phyloP scores from a whole-genome alignment of 352 stramenopile genomes.

The Phytophthora foliorum region DNA sequence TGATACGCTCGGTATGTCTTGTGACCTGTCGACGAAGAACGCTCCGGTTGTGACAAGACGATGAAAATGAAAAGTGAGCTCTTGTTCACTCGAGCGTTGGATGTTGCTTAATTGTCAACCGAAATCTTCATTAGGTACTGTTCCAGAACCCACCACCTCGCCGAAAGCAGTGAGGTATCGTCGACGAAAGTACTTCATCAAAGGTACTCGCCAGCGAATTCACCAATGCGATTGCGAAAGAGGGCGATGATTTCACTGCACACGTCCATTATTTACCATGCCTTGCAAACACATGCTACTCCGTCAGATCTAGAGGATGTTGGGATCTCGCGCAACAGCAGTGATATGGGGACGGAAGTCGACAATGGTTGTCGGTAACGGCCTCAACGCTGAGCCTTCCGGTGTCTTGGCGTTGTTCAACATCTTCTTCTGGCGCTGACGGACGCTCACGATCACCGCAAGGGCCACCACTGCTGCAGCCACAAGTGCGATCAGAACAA shows the following conservation, averaged over 20 bases:
- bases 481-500: constrained; percentile 53
- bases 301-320: constrained; percentile 34
- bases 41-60: no score
- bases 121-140: no score
- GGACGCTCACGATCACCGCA: constrained; percentile 48
- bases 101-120: no score
- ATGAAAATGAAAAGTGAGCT: background rate
- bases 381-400: constrained; percentile 41
- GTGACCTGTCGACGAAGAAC: no score
- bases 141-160: no score
- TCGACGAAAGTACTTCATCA: background rate
- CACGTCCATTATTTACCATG: constrained; percentile 24
- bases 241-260: background rate
- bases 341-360: constrained; percentile 34
- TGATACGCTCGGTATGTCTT: no score
- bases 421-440: constrained; percentile 56
- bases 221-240: background rate
- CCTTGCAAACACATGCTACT: background rate
- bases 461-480: constrained; percentile 53
- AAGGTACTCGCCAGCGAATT: background rate
- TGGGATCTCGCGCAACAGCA: constrained; percentile 26
- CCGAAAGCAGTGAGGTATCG: no score
- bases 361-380: constrained; percentile 31
- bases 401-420: constrained; percentile 53
- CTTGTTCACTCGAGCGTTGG: background rate